Conservation (phyloP, 805 yeast genomes). For the Pichia deserticola region DNA sequence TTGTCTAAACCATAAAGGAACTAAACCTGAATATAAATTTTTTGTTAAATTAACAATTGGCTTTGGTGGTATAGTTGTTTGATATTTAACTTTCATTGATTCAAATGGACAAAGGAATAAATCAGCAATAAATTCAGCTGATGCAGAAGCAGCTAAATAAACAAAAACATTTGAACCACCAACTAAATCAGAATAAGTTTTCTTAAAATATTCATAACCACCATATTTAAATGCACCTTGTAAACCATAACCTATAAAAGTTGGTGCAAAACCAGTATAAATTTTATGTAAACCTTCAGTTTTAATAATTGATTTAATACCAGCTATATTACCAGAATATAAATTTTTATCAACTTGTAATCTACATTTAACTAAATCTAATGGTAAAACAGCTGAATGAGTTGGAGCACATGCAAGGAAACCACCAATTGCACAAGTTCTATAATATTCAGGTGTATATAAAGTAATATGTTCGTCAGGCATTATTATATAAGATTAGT, state of each 20-base stretch:
- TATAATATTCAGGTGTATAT: constrained; percentile 56
- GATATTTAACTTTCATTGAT: constrained; percentile 90
- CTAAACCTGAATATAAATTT: constrained; percentile 72
- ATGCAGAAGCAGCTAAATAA: constrained; percentile 78
- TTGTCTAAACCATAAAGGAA: constrained; percentile 93
- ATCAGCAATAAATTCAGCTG: constrained; percentile 93
- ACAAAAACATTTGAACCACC: constrained; percentile 70
- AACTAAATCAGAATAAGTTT: constrained; percentile 57
- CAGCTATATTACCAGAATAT: constrained; percentile 72
- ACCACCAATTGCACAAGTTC: constrained; percentile 73
- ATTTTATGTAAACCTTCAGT: constrained; percentile 70
- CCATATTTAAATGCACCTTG: constrained; percentile 99
- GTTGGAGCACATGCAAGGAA: constrained; percentile 94
- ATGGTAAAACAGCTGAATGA: constrained; percentile 86
- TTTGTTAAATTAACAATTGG: constrained; percentile 60
- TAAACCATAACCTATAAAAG: constrained; percentile 84
- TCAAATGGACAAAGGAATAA: constrained; percentile 87
- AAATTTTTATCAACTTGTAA: constrained; percentile 74
- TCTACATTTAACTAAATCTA: constrained; percentile 90
- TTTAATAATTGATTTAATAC: constrained; percentile 68
- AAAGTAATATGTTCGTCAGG: constrained; percentile 35
- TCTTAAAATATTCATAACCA: constrained; percentile 85
- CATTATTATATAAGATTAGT: background rate
- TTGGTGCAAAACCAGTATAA: constrained; percentile 87
- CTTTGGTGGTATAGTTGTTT: constrained; percentile 83